Percentiles rank a stretch among this genome's conserved stretches.
phyloP scores from a whole-genome alignment of 1,139 yeast species.

The Eremothecium cymbalariae region DNA sequence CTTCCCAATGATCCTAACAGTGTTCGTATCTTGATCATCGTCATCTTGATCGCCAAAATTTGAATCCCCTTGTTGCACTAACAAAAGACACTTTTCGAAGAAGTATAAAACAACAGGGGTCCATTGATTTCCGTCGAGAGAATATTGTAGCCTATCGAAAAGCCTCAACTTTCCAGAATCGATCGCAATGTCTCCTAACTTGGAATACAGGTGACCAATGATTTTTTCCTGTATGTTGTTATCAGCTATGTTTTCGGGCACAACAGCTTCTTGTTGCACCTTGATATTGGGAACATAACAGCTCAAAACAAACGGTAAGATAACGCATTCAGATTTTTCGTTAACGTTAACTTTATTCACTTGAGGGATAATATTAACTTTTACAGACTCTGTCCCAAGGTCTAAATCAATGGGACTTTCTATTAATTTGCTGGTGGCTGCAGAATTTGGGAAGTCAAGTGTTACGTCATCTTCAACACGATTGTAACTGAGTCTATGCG shows the following conservation, averaged over 20 bases:
- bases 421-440: too few relatives aligned
- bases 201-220: constrained; percentile 11
- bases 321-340: constrained; percentile 3
- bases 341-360: constrained; percentile 7
- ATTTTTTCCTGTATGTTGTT: constrained; percentile 11
- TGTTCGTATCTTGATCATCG: too few relatives aligned
- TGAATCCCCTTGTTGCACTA: constrained; percentile 10
- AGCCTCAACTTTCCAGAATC: constrained; percentile 12
- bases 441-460: neutral
- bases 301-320: constrained; percentile 9
- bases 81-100: constrained; percentile 15
- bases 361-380: constrained; percentile 10
- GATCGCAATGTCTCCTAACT: neutral
- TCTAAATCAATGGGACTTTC: neutral
- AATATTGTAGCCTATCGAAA: constrained; percentile 17
- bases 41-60: constrained; percentile 8
- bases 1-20: constrained; percentile 22
- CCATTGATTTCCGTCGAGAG: constrained; percentile 27
- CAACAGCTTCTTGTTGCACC: constrained; percentile 10
- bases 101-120: constrained; percentile 12
- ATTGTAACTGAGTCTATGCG: neutral
- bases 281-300: constrained; percentile 11
- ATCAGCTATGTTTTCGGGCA: constrained; percentile 7
- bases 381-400: neutral
- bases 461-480: neutral